phyloP scores from a whole-genome alignment of 352 stramenopile genomes.

The Globisporangium abappressorium region DNA sequence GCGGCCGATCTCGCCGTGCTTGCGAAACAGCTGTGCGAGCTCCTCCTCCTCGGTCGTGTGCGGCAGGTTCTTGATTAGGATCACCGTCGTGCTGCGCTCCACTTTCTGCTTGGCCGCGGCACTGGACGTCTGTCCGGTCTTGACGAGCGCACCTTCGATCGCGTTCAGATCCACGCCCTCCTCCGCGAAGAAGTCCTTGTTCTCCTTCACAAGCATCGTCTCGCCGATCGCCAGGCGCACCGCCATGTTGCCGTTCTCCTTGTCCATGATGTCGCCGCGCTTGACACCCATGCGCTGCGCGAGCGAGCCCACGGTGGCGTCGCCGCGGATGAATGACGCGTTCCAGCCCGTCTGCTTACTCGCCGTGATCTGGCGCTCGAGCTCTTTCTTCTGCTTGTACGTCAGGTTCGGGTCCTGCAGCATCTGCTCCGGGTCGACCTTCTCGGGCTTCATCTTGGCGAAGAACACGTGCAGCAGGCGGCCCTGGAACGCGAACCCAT shows the following conservation, averaged over 20 bases:
- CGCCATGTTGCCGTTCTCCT: conserved; percentile 95
- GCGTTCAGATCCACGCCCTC: conserved; percentile 94
- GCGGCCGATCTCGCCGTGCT: conserved; percentile 81
- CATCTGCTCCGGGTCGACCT: conserved; percentile 52
- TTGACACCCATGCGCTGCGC: conserved; percentile 88
- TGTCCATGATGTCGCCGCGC: conserved; percentile 93
- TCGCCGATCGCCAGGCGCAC: conserved; percentile 97
- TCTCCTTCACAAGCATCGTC: conserved; percentile 97
- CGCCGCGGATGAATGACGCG: conserved; percentile 87
- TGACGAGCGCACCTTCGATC: conserved; percentile 85
- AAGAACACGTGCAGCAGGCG: conserved; percentile 94
- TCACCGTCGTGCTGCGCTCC: conserved; percentile 92
- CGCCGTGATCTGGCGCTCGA: conserved; percentile 82
- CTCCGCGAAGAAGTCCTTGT: conserved; percentile 95
- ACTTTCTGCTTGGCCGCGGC: conserved; percentile 50
- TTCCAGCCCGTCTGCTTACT: conserved; percentile 93
- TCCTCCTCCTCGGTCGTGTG: conserved; percentile 93
- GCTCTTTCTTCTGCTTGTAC: conserved; percentile 90
- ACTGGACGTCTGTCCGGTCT: conserved; percentile 28
- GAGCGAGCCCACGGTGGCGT: conserved; percentile 75
- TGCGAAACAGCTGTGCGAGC: conserved; percentile 94
- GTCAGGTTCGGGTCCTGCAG: conserved; percentile 67
- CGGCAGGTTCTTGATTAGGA: conserved; percentile 98
- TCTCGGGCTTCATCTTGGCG: conserved; percentile 72
- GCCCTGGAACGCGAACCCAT: conserved; percentile 95